Evolutionary conservation across 164 flowering plant genomes (phyloP).

Genomic region (Berberis vulgaris): DNA sequence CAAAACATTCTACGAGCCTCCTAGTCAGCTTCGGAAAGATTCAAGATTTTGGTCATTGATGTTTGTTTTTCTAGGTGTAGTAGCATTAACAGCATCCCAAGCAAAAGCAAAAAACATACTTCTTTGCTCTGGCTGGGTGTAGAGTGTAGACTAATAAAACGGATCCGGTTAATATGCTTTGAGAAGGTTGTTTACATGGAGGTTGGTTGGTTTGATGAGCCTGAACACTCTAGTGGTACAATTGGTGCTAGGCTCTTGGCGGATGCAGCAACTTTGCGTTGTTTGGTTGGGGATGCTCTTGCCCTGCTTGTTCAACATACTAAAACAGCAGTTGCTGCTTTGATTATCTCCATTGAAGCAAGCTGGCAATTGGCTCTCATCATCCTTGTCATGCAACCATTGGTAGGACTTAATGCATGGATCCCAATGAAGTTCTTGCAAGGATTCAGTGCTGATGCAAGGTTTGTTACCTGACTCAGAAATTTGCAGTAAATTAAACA

Average conservation of each 20-base stretch:
- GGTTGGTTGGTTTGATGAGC: conserved; percentile 25
- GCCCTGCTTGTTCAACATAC: conserved; percentile 17
- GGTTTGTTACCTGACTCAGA: neutral
- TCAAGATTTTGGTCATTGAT: conserved; percentile 31
- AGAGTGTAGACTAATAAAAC: conserved; percentile 9
- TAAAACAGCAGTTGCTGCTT: conserved; percentile 14
- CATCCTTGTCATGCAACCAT: neutral
- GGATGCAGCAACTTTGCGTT: conserved; percentile 21
- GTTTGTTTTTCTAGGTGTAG: conserved; percentile 24
- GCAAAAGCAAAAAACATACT: conserved; percentile 7
- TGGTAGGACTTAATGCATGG: neutral
- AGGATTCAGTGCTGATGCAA: neutral
- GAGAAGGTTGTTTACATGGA: conserved; percentile 25
- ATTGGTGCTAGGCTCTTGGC: conserved; percentile 21
- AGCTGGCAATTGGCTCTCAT: neutral
- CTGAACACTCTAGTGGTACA: conserved; percentile 20
- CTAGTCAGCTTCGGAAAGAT: conserved; percentile 22
- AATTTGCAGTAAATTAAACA: too few species aligned
- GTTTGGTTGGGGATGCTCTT: conserved; percentile 25
- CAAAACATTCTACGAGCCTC: conserved; percentile 23
- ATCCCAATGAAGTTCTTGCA: neutral
- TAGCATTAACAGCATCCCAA: conserved; percentile 11
- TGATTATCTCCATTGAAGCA: conserved; percentile 16
- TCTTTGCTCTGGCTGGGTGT: conserved; percentile 20
- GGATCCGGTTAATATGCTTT: conserved; percentile 21